Base-by-base conservation (phyloP, 2,329 filamentous ascomycete genomes). In the Ophiocordyceps unilateralis region DNA sequence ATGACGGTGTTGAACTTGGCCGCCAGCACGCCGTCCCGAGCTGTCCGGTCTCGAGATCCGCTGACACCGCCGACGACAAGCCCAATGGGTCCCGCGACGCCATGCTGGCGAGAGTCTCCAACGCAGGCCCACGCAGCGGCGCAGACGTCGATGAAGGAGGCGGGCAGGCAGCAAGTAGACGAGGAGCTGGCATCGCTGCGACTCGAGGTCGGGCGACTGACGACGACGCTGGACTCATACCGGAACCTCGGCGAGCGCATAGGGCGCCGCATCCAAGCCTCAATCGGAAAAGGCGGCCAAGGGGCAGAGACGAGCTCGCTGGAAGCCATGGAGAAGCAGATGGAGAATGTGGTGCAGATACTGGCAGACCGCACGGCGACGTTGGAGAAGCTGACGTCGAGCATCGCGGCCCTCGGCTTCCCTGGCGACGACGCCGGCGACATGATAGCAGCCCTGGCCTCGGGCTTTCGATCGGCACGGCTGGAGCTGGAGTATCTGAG, bases 401-500 rank as follows among this genome's bases (percentile, higher is more conserved):
- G 66, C 6, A 66, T 79, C 26, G 52, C 51, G 9, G 52, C 55
- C 1, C 63, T 79, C 1, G 74, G 73, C 6, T 78, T 78, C 48
- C 53, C 59, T 0, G 67, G 69, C 1, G 47, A 49, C 7, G 67
- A 73, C 46, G 64, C 67, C 0, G 44, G 57, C n/a, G 66, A 68
- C n/a, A 65, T 72, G 44, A 52, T 78, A 8, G 47, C 59, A 1
- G 62, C 67, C 0, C 63, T 80, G 12, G 54, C 63, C 0, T 47
- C 60, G 2, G 64, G 68, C 2, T 72, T 80, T 57, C 70, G 74
- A 19, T 56, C 68, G 2, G 75, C 74, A 1, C 67, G 76, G 1
- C 58, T 78, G 0, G 74, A 79, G 49, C 66, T 79, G 2, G 76
- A 79, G 54, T 78, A 78, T 50, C 63, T 78, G 19, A 71, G 67